Evolutionary conservation across 1,139 yeast species (phyloP), one percentile per base, ranked within the genome.

Genomic region (Eremothecium coryli): DNA sequence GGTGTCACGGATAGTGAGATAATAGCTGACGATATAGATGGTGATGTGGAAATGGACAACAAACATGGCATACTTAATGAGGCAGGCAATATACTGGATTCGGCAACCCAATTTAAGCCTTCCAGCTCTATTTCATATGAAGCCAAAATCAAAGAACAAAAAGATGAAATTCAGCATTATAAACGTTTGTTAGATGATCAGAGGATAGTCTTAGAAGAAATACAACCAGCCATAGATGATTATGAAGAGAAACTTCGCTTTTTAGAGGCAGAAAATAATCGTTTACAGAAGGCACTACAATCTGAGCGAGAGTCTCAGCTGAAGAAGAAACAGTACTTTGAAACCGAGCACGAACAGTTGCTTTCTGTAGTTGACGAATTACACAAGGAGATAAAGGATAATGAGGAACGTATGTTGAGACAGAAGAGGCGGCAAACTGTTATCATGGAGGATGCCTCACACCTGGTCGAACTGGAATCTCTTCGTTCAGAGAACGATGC

Each of bases 201-300:
- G 38, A 38, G 58, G 21, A 37, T 43, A 7, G 52, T 56, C 1
- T 36, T 56, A 12, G 60, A 56, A 37, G 59, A 56, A 18, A 40
- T 54, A 8, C 58, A 56, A 31, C 58, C 57, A 5, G 49, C 56
- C 2, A 51, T 54, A 18, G 60, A 54, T 31, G 46, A 42, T 16
- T 52, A 53, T 32, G 58, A 53, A 32, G 41, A 37, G 5, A 47
- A 43, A 21, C 31, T 52, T 22, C 41, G 39, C 14, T 37, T 35
- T 9, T 32, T 49, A 30, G 57, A 52, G 34, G 18, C 31, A 4
- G 55, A 49, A 23, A 43, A 42, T 20, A 31, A 36, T n/a, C 34
- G 33, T 5, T 39, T 54, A 24, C 48, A 45, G 31, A 38, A 41
- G n/a, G 48, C 48, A 31, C 26, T 53, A 28, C 38, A 41, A 3